Base-by-base conservation (phyloP, 179 eudicot species). In the Gypsophila paniculata region DNA sequence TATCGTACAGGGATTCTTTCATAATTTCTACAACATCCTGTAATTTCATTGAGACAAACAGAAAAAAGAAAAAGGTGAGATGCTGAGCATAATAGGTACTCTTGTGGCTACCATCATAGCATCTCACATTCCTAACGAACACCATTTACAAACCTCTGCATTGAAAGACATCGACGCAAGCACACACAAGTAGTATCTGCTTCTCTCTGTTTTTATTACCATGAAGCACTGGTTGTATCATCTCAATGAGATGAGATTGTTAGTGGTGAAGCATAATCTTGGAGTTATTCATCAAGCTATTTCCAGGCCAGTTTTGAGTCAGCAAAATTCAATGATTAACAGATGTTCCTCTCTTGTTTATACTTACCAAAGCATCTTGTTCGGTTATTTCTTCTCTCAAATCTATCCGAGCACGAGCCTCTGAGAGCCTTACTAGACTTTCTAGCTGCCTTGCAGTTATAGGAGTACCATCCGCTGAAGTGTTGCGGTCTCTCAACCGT, bases 361-460 rank as follows among this genome's bases (percentile, higher is more conserved):
- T 18, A 84, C 88, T 81, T 82, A 94, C 99, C 89, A 77, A 60
- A 73, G 99, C 99, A 88, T 94, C 97, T 80, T 94, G 91, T n/a
- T 75, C 82, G 65, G 92, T 88, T 81, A 94, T 88, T 82, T 86
- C 94, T 74, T 90, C 96, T 77, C 97, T 90, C 72, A 94, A 78
- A 69, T 94, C 96, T 72, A 91, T 80, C 73, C 92, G 82, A 65
- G 99, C 96, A 72, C 96, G 94, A 80, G 99, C 99, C 84, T 86
- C 89, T 34, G 96, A 97, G 80, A 94, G 84, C 83, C 99, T 88
- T 52, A 94, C 97, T 34, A 94, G 85, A 66, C 96, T 91, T 81
- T 94, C 96, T 69, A 94, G 80, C 80, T 94, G 99, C 82, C 97
- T 88, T 68, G 99, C 97, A 23, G 99, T 94, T 83, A 94, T 91